Evolutionary conservation across 2,329 filamentous ascomycete species (phyloP), one percentile per base, ranked within the genome.

Genomic region (Curvularia spicifera): DNA sequence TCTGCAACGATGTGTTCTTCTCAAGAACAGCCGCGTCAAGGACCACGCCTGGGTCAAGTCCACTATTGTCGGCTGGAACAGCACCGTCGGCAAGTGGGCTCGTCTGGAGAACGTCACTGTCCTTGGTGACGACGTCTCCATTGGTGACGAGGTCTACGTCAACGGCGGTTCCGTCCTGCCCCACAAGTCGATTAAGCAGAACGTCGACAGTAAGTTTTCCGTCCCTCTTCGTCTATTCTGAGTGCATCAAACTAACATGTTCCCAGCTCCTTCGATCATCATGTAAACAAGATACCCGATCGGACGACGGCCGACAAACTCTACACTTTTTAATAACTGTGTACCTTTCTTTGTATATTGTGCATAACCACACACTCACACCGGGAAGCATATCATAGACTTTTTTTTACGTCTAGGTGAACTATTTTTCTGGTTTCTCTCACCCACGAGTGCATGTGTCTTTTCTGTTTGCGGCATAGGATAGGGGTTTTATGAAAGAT

Each of bases 1-100:
- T 69, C 85, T 99, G 66, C 94, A 98, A 81, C 89, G 95, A 71
- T 97, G 91, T 73, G 95, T 98, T 24, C 81, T 99, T 56, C 85
- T 99, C 65, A 86, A 89, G 62, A 91, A 91, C 72, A 92, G 90
- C 80, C 97, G 96, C 83, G 89, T 97, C 80, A 97, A 97, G 86
- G 95, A 99, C 77, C 94, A 99, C 78, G 95, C 95, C 47, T 98
- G 94, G 94, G 87, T 99, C 79, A 98, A 98, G 88, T 96, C 91
- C 77, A 95, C 94, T 71, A 98, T 99, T 78, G 93, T 98, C 52
- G 94, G 94, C 74, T 99, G 94, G 94, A 97, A 97, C 85, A 96
- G 92, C 83, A 90, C 88, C 35, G 92, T 99, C 56, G 94, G 94
- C 75, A 91, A 90, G 76, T 99, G 94, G 94, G 94, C 94, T 58